Evolutionary conservation across 1,284 basidiomycete species (phyloP).

Genomic region (Papiliotrema terrestris): DNA sequence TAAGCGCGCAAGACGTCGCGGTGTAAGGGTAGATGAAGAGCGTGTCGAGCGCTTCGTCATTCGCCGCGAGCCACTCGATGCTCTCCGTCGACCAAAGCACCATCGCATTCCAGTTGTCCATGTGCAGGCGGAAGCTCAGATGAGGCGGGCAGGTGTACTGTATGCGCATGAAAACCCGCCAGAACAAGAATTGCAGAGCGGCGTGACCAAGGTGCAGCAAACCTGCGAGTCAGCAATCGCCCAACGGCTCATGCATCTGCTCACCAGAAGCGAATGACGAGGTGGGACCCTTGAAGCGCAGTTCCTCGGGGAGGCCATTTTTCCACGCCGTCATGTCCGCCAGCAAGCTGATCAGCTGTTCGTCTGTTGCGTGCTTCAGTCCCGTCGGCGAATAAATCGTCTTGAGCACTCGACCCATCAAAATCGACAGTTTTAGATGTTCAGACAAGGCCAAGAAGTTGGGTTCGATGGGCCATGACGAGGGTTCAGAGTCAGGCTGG

Average conservation of each 20-base stretch:
- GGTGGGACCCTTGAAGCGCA: conserved; percentile 67
- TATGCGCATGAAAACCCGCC: conserved; percentile 92
- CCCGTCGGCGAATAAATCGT: conserved; percentile 82
- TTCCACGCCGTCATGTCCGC: conserved; percentile 76
- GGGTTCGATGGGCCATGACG: conserved; percentile 53
- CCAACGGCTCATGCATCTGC: conserved; percentile 25
- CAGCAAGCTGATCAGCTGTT: conserved; percentile 65
- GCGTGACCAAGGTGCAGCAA: conserved; percentile 78
- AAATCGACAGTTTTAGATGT: conserved; percentile 78
- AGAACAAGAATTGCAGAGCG: conserved; percentile 71
- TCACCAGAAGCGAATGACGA: conserved; percentile 51
- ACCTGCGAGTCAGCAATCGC: conserved; percentile 53
- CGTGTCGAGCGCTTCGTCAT: conserved; percentile 78
- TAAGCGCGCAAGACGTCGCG: conserved; percentile 81
- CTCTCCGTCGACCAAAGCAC: conserved; percentile 69
- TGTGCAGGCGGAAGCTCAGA: conserved; percentile 75
- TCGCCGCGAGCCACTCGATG: conserved; percentile 82
- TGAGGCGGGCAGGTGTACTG: conserved; percentile 80
- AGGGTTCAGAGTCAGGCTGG: conserved; percentile 52
- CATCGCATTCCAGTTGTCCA: conserved; percentile 72
- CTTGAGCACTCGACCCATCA: conserved; percentile 82
- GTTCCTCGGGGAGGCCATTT: conserved; percentile 64
- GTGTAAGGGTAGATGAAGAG: conserved; percentile 83
- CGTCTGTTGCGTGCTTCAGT: conserved; percentile 73
- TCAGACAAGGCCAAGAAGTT: conserved; percentile 53